Evolutionary conservation across 345 rosid genomes (phyloP).

Genomic region (Noccaea caerulescens): DNA sequence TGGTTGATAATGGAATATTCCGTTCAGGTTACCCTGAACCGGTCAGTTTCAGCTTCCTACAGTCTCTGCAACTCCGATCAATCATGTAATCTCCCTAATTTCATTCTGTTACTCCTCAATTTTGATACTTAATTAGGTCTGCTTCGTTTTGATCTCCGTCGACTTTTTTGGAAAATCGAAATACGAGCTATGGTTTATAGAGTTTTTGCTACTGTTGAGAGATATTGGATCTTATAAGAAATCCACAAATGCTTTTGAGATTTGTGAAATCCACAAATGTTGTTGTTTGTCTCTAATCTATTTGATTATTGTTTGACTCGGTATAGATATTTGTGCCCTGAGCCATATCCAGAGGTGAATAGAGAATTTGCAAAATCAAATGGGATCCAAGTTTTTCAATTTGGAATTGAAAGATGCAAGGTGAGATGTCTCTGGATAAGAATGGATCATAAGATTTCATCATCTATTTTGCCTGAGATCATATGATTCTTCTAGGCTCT

Average conservation of each 20-base stretch:
- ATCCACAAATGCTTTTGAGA: background rate
- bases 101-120: background rate
- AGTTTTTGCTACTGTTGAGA: conserved; percentile 2
- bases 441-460: conserved; percentile 13
- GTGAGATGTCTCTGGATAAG: conserved; percentile 44
- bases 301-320: background rate
- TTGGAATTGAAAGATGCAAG: conserved; percentile 78
- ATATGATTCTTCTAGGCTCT: background rate
- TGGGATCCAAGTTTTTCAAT: conserved; percentile 68
- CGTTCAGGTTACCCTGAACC: conserved; percentile 79
- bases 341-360: conserved; percentile 65
- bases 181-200: conserved; percentile 10
- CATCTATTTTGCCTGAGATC: background rate
- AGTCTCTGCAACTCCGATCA: conserved; percentile 67
- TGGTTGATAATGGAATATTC: conserved; percentile 71
- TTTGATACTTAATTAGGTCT: background rate
- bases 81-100: conserved; percentile 52
- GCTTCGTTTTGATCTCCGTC: background rate
- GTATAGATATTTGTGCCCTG: conserved; percentile 74
- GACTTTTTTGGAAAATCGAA: background rate
- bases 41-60: conserved; percentile 66
- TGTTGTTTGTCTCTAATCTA: background rate
- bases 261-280: background rate
- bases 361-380: conserved; percentile 59
- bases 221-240: background rate